phyloP scores from a whole-genome alignment of 805 yeast species.

The Lipomyces orientalis region DNA sequence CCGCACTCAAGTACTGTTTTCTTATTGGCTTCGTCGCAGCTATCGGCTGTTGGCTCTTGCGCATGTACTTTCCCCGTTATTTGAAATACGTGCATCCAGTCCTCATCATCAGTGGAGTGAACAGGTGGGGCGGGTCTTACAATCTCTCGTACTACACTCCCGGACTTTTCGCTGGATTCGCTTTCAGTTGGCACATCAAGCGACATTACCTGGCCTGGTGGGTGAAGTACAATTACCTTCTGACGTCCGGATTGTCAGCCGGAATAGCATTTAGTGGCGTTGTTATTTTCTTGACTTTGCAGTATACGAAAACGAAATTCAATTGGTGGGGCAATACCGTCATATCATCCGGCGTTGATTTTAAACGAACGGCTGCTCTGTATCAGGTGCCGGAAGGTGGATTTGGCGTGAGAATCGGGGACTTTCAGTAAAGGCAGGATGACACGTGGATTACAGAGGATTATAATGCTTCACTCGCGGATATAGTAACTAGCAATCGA shows the following conservation, averaged over 20 bases:
- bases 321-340: conserved; percentile 65
- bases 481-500: no score
- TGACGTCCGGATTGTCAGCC: conserved; percentile 57
- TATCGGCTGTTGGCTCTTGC: conserved; percentile 14
- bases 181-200: conserved; percentile 63
- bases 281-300: conserved; percentile 56
- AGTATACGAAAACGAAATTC: conserved; percentile 43
- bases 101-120: conserved; percentile 24
- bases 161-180: conserved; percentile 49
- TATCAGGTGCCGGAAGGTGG: conserved; percentile 42
- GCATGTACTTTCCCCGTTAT: conserved; percentile 14
- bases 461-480: no score
- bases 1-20: conserved; percentile 6
- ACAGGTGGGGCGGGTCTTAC: conserved; percentile 25
- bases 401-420: conserved; percentile 37
- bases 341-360: conserved; percentile 19
- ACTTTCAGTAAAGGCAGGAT: conserved; percentile 7
- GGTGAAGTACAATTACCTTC: conserved; percentile 73
- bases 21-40: conserved; percentile 23
- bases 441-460: no score
- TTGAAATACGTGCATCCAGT: conserved; percentile 28
- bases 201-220: conserved; percentile 68
- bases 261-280: conserved; percentile 51
- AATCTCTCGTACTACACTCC: conserved; percentile 32
- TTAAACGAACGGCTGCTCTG: conserved; percentile 8